A percentile compares a stretch with the other conserved stretches of the same genome.
Evolutionary conservation across 192 early-diverging fungal genomes (phyloP).

Genomic region (Phycomyces blakesleeanus): DNA sequence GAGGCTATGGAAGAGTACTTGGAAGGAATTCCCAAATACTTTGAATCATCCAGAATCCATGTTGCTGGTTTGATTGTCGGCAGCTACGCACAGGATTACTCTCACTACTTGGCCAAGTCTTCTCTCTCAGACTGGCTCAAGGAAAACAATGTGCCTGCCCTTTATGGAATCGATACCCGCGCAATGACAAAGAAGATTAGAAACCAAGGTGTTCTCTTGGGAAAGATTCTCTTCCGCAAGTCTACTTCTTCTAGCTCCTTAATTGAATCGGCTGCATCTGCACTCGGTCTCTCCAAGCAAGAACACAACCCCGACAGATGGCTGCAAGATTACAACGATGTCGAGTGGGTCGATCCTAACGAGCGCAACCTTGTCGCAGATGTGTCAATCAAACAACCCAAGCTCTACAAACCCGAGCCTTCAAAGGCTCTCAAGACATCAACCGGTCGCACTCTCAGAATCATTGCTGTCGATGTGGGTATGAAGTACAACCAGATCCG

Average conservation of each 20-base stretch:
- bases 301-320: slow-evolving; percentile 35
- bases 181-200: slow-evolving; percentile 97
- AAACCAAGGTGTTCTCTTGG: slow-evolving; percentile 83
- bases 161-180: slow-evolving; percentile 95
- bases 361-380: slow-evolving; percentile 89
- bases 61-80: slow-evolving; percentile 90
- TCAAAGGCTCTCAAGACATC: slow-evolving; percentile 48
- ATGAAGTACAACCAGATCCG: slow-evolving; percentile 99
- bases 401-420: slow-evolving; percentile 69
- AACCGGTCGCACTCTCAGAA: slow-evolving; percentile 72
- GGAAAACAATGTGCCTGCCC: slow-evolving; percentile 86
- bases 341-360: slow-evolving; percentile 93
- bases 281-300: slow-evolving; percentile 32
- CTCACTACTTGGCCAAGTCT: slow-evolving; percentile 86
- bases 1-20: slow-evolving; percentile 78
- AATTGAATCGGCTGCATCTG: slow-evolving; percentile 33
- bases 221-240: slow-evolving; percentile 87
- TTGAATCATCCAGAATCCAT: slow-evolving; percentile 95
- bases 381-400: slow-evolving; percentile 81
- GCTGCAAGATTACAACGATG: slow-evolving; percentile 71
- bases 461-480: slow-evolving; percentile 94
- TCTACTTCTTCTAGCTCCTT: slow-evolving; percentile 38
- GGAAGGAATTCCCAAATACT: slow-evolving; percentile 87
- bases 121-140: slow-evolving; percentile 90
- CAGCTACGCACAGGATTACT: slow-evolving; percentile 85